Evolutionary conservation across 306 rosid species (phyloP), one percentile per base, ranked within the genome.

Genomic region (Fragaria iinumae): DNA sequence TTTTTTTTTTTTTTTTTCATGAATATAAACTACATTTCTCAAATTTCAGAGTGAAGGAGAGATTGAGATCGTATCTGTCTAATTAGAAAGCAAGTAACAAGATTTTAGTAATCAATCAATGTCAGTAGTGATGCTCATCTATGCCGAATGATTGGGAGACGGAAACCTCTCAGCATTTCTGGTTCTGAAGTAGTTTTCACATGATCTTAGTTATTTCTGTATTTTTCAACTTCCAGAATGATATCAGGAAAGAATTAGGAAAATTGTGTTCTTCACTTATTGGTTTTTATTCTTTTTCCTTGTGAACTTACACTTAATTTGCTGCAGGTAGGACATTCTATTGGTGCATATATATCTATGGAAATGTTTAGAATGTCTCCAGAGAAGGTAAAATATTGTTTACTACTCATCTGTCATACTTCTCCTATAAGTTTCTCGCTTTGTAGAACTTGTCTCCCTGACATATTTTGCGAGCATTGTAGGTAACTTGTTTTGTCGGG

Each of bases 271-370:
- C 72, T 64, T 68, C 67, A 32, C 57, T 59, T 72, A 69, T 36
- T n/a, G 69, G 63, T 76, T 60, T 63, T 67, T 77, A 39, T 29
- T 29, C 43, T 39, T 39, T 39, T 6, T 39, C 43, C 1, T 39
- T 84, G 68, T 36, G 73, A 60, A 70, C 80, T 32, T 2, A 80
- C 67, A 27, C 73, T 11, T 44, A 41, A 62, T 80, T 85, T 76
- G 38, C 73, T 50, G 80, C 79, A 95, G 97, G 87, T 92, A 71
- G 98, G 98, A 21, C 98, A 92, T 82, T 95, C 98, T 74, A 86
- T 95, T 79, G 97, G 98, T 77, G 83, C 98, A 49, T 86, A 89
- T 79, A 90, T 92, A 62, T 76, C 88, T 53, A 21, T 89, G 53
- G 97, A 95, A 79, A 67, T 83, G 80, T 82, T 86, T 52, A 91